Base-by-base conservation (phyloP, 208 protist species). In the Herpetomonas samuelpessoai region DNA sequence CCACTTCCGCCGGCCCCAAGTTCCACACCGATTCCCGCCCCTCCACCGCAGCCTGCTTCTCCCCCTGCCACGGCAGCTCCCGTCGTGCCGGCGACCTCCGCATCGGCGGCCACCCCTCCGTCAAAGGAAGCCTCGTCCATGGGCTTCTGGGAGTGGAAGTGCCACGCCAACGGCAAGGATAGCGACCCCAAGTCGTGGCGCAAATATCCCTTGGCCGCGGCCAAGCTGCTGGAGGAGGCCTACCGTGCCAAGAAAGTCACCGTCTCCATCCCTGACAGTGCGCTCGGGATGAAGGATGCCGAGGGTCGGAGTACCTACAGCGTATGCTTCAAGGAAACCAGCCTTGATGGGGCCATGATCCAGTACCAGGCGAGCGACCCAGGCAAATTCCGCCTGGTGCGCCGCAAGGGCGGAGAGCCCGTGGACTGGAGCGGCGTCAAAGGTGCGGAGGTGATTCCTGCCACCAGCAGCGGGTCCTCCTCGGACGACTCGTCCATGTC, bases 101-200 rank as follows among this genome's bases (percentile, higher is more conserved):
- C n/a, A n/a, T n/a, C n/a, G n/a, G 2, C 38, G 16, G 29, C 7
- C 1, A 12, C 18, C 3, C 30, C 62, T 66, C 26, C 35, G 4
- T 10, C 38, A 2, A 1, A 2, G 25, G 22, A 3, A 25, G 27
- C 26, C 29, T 1, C 6, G 27, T 19, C 18, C n/a, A 68, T 74
- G 44, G 76, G 65, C 0, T 50, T 64, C 16, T 90, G 83, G 83
- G 72, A 81, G 56, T 90, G 83, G 83, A 90, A 82, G 57, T 58
- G 57, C 19, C 68, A 56, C 38, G 57, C 28, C 1, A 66, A 81
- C 29, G 77, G 79, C 38, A 46, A 61, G 2, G 67, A 80, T 19
- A 47, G 53, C n/a, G 69, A 79, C 45, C 51, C 76, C 19, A 58
- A 48, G 47, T 71, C 69, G 24, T 90, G 83, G 83, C 35, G 65